These are phyloP conservation scores for Geosmithia flava DNA, from an alignment of 2,329 filamentous ascomycete species.

Conservation along the genomic window DNA sequence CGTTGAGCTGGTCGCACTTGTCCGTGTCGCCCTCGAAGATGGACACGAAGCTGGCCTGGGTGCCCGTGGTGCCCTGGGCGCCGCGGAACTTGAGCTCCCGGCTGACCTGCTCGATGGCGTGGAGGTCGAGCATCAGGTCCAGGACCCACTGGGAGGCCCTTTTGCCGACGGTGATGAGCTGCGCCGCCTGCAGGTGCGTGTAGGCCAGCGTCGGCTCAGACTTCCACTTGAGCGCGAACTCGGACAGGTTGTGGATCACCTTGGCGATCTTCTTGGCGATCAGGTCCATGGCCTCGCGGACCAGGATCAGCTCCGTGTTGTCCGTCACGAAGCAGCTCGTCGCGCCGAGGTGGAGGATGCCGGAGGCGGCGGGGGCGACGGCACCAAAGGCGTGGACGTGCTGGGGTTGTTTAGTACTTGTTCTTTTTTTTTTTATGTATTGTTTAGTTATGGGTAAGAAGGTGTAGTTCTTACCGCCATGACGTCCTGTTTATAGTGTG, in stretches of 20 bases:
- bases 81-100: conserved; percentile 64
- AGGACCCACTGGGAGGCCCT: conserved; percentile 56
- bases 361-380: conserved; percentile 63
- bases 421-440: background rate
- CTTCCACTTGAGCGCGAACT: conserved; percentile 65
- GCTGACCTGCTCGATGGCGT: conserved; percentile 58
- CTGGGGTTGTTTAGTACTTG: conserved; percentile 12
- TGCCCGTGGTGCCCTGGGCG: conserved; percentile 55
- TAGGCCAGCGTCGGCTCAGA: conserved; percentile 59
- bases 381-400: conserved; percentile 66
- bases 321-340: conserved; percentile 37
- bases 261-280: conserved; percentile 66
- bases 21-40: conserved; percentile 31
- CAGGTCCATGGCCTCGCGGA: conserved; percentile 52
- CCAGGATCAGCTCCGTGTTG: conserved; percentile 67
- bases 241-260: conserved; percentile 60
- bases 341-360: conserved; percentile 65
- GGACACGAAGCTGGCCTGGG: conserved; percentile 58
- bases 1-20: conserved; percentile 42
- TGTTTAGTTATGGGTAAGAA: background rate
- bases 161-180: conserved; percentile 46
- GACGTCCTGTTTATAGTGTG: conserved; percentile 28
- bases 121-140: conserved; percentile 51
- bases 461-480: conserved; percentile 38
- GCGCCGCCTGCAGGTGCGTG: conserved; percentile 54